Conservation (phyloP, 2,329 filamentous ascomycete genomes). For the Hypoxylon sp. region DNA sequence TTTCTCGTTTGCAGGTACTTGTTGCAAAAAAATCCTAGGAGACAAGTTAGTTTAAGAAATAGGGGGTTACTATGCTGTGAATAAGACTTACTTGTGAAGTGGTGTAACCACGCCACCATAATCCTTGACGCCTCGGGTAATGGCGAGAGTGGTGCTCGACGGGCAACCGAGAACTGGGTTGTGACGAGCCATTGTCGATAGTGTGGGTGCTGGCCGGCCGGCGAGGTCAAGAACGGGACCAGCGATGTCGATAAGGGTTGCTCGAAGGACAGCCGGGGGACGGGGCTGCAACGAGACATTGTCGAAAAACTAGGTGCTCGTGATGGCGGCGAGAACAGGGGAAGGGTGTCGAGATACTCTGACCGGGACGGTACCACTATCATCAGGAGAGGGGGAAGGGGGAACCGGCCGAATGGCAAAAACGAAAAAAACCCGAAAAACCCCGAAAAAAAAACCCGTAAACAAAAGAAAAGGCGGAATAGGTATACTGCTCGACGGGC, state of each 20-base stretch:
- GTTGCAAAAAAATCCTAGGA: not conserved
- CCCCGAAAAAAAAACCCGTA: not conserved
- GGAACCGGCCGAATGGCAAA: too few species aligned
- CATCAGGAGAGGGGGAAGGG: too few species aligned
- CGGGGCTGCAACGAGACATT: slow-evolving; percentile 28
- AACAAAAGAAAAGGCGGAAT: not conserved
- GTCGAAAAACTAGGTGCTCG: slow-evolving; percentile 5
- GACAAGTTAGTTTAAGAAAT: not conserved
- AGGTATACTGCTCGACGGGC: not conserved
- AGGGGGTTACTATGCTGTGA: not conserved
- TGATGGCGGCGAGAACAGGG: not conserved
- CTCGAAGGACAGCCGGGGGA: slow-evolving; percentile 40
- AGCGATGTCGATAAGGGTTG: slow-evolving; percentile 10
- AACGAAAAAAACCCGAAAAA: not conserved
- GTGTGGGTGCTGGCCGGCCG: slow-evolving; percentile 21
- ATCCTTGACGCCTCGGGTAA: slow-evolving; percentile 10
- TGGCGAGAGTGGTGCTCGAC: slow-evolving; percentile 15
- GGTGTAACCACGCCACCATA: not conserved
- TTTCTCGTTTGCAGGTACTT: too few species aligned
- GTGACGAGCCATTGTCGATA: slow-evolving; percentile 36
- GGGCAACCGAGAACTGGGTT: slow-evolving; percentile 35
- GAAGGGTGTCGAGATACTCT: not conserved
- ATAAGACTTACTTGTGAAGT: not conserved
- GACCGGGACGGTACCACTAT: too few species aligned
- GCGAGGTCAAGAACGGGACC: slow-evolving; percentile 13